Evolutionary conservation across 2,329 filamentous ascomycete genomes (phyloP).

Genomic region (Fusarium marasasianum): DNA sequence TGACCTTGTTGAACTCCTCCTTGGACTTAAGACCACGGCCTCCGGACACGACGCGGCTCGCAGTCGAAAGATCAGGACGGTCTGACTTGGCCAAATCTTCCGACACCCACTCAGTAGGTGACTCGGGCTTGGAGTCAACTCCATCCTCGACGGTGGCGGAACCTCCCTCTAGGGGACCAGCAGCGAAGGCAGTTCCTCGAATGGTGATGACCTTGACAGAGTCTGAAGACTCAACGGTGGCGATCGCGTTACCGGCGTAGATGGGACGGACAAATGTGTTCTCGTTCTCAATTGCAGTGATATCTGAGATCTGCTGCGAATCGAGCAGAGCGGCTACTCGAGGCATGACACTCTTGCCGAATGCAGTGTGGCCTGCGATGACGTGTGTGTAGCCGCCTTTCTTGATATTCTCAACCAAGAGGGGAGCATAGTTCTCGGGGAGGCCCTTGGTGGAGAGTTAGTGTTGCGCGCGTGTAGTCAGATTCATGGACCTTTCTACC

Average conservation of each 20-base stretch:
- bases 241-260: conserved; percentile 96
- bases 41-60: conserved; percentile 88
- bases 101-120: conserved; percentile 86
- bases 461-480: background rate
- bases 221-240: conserved; percentile 92
- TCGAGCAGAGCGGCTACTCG: conserved; percentile 92
- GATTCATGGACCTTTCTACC: background rate
- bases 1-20: conserved; percentile 94
- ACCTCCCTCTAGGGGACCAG: conserved; percentile 75
- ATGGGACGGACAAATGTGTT: conserved; percentile 97
- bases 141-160: conserved; percentile 83
- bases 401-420: conserved; percentile 96
- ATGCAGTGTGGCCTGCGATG: conserved; percentile 89
- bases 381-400: conserved; percentile 94
- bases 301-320: conserved; percentile 91
- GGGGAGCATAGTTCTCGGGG: conserved; percentile 91
- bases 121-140: conserved; percentile 80
- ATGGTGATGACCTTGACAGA: conserved; percentile 89
- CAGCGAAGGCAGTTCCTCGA: conserved; percentile 89
- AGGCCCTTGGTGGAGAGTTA: conserved; percentile 68
- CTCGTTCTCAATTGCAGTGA: conserved; percentile 85
- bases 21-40: conserved; percentile 97
- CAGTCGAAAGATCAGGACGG: conserved; percentile 91
- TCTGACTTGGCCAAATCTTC: conserved; percentile 94
- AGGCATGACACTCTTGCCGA: conserved; percentile 94